Conservation (phyloP, 129 eudicot species). For the Centaurea solstitialis region DNA sequence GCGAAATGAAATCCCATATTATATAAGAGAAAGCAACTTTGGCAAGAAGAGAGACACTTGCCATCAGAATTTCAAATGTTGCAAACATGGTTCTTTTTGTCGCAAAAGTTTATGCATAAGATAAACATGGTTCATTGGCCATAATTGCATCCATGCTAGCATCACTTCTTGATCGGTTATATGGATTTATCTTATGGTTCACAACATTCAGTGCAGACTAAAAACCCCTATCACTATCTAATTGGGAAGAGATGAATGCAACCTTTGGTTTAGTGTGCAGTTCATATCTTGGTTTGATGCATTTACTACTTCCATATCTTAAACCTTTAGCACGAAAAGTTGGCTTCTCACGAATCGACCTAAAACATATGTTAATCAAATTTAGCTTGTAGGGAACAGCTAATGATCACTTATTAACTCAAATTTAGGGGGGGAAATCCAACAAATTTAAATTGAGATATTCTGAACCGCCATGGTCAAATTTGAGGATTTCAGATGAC, state of each 20-base stretch:
- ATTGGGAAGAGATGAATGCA: slow-evolving; percentile 90
- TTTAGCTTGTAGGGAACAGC: background rate
- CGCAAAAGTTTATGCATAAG: slow-evolving; percentile 73
- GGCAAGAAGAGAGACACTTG: slow-evolving; percentile 76
- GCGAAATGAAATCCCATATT: slow-evolving; percentile 16
- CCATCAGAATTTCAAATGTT: slow-evolving; percentile 72
- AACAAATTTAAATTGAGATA: no score
- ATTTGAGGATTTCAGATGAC: no score
- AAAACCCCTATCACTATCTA: slow-evolving; percentile 81
- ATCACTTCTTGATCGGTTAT: slow-evolving; percentile 80
- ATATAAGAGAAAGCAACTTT: slow-evolving; percentile 57
- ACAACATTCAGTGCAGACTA: slow-evolving; percentile 85
- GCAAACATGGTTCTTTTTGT: slow-evolving; percentile 84
- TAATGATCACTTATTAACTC: background rate
- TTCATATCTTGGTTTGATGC: background rate
- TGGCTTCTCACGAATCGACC: background rate
- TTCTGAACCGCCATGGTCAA: no score
- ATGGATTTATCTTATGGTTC: slow-evolving; percentile 87
- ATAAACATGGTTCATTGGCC: slow-evolving; percentile 65
- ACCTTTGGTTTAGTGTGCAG: slow-evolving; percentile 67
- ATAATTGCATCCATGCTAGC: slow-evolving; percentile 81
- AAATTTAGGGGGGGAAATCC: background rate
- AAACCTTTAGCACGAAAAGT: background rate
- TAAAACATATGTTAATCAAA: background rate
- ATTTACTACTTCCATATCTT: slow-evolving; percentile 3